Conservation (phyloP, 2,329 filamentous ascomycete genomes). For the Penicillium fuscoglaucum region DNA sequence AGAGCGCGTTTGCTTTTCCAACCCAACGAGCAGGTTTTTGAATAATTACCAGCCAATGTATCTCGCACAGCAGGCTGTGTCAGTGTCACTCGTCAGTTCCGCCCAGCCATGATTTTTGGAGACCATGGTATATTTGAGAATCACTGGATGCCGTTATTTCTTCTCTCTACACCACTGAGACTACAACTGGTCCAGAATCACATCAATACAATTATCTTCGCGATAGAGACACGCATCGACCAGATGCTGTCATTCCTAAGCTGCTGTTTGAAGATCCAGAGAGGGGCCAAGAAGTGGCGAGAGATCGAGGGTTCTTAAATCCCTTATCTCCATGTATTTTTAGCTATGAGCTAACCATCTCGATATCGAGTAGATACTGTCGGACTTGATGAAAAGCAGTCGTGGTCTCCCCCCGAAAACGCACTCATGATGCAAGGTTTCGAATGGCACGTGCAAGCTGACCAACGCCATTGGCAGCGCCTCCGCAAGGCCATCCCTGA, state of each 20-base stretch:
- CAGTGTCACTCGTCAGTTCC: slow-evolving; percentile 1
- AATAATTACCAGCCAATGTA: background rate
- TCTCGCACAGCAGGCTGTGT: background rate
- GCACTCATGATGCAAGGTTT: slow-evolving; percentile 66
- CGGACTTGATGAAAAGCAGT: slow-evolving; percentile 25
- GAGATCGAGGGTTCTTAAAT: slow-evolving; percentile 12
- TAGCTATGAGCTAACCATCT: background rate
- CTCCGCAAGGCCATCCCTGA: slow-evolving; percentile 54
- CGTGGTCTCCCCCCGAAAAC: slow-evolving; percentile 34
- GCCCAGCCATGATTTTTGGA: background rate
- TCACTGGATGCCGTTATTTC: background rate
- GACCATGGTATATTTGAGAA: background rate
- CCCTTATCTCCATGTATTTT: background rate
- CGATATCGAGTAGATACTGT: slow-evolving; percentile 23
- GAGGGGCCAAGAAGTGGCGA: slow-evolving; percentile 12
- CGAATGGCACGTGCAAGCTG: slow-evolving; percentile 69
- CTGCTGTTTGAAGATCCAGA: slow-evolving; percentile 12
- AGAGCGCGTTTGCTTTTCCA: background rate
- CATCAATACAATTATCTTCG: background rate
- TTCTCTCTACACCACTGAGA: background rate
- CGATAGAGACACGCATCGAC: background rate
- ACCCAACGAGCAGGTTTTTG: background rate
- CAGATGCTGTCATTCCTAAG: slow-evolving; percentile 17
- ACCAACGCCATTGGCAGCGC: slow-evolving; percentile 62
- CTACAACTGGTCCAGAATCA: background rate